Base-by-base conservation (phyloP, 352 stramenopile species). In the Globisporangium sylvaticum region DNA sequence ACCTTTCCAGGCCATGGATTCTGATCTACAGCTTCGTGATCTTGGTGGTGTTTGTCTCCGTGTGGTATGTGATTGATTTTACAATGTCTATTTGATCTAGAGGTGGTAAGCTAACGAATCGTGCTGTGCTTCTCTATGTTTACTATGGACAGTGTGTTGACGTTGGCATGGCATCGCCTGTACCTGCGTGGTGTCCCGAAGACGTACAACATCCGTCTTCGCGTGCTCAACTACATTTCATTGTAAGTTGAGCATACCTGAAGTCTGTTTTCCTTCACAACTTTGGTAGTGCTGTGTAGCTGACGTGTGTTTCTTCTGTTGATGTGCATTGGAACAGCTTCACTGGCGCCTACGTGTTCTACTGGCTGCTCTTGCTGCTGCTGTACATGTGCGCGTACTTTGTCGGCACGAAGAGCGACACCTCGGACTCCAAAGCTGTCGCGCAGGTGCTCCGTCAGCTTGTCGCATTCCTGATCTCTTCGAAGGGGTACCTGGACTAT, bases 381-480 rank as follows among this genome's bases (percentile, higher is more conserved):
- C 69, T 96, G 66, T 96, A 94, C 83, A 96, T 96, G 88, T 94
- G 80, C 67, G 87, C 88, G n/a, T 96, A 94, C 70, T 96, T 96
- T 68, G 75, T 96, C 69, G 77, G 84, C 27, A 93, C 83, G 3
- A 84, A 88, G 62, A 89, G 80, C 62, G 68, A 89, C 22, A 75
- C 72, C 10, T 87, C 77, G 2, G 72, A 86, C 68, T 84, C 71
- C n/a, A 75, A 66, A 64, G 80, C 76, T 2, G 72, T 91, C 57
- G 84, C 88, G 4, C 80, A 96, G 65, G 85, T 94, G 25, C 65
- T 96, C 22, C 83, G 86, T 48, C 88, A 96, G 65, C 72, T 96
- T 29, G 86, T 96, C 8, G 81, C 80, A 3, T 96, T 96, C 65
- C 68, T 95, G 0, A 92, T 96, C 61, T 73, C 87, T 6, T 91